Percentiles rank a stretch among this genome's conserved stretches.
Evolutionary conservation across 371 early-diverging fungal species (phyloP).

Genomic region (Sporodiniella umbellata): DNA sequence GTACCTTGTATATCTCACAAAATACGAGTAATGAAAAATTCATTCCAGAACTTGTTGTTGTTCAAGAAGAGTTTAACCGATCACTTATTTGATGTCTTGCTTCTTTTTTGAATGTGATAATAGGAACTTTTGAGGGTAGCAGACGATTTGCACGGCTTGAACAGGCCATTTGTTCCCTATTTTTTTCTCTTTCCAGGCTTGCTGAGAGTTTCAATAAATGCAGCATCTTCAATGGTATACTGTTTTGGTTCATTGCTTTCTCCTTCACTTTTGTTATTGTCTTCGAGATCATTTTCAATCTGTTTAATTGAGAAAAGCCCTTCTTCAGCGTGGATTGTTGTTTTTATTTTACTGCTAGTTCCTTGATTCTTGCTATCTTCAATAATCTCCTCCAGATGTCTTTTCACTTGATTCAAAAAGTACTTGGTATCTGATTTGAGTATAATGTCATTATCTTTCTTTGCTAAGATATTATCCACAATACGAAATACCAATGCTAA

Average conservation of each 20-base stretch:
- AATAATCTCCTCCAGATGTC: background rate
- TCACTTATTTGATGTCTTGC: no score
- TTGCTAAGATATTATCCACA: background rate
- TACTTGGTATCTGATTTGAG: background rate
- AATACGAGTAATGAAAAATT: constrained; percentile 2
- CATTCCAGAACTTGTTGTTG: constrained; percentile 1
- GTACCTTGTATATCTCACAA: constrained; percentile 1
- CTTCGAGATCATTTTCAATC: constrained; percentile 2
- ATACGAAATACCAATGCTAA: background rate
- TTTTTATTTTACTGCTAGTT: constrained; percentile 1
- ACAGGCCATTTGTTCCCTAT: no score
- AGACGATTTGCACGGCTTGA: constrained; percentile 3
- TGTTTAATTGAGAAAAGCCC: constrained; percentile 1
- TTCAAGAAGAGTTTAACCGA: constrained; percentile 3
- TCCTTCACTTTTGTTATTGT: no score
- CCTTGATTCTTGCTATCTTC: background rate
- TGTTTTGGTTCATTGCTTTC: background rate
- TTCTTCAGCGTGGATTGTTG: constrained; percentile 3
- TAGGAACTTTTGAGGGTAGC: constrained; percentile 3
- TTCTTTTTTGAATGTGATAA: constrained; percentile 4
- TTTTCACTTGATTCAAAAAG: constrained; percentile 1
- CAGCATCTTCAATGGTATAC: background rate
- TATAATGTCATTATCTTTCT: constrained; percentile 2
- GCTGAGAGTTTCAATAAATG: background rate
- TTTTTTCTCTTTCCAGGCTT: constrained; percentile 1